Base-by-base conservation (phyloP, 2,329 filamentous ascomycete genomes). In the Diaporthe capsici region DNA sequence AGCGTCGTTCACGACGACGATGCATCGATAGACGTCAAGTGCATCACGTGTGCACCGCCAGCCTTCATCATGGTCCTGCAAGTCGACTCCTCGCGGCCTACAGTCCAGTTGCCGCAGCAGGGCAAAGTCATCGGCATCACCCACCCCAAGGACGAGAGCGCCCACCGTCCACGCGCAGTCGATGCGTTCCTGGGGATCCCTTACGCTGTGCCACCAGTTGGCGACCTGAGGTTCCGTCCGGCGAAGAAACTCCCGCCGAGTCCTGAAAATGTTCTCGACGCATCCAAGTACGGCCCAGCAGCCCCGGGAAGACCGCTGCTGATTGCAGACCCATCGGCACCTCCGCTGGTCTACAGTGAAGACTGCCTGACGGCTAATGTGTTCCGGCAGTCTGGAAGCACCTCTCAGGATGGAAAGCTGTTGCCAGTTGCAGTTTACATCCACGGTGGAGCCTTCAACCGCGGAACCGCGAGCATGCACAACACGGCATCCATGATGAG, bases 401-500 rank as follows among this genome's bases (percentile, higher is more conserved):
- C 51, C n/a, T 44, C 39, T 28, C 22, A 28, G 0, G 55, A 57
- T 22, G 65, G 51, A 4, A 72, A 74, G 17, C 55, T 76, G 31
- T 34, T 85, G 7, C 84, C 84, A 0, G 84, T 85, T 4, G 76
- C 82, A 28, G 78, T 89, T 4, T 87, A 87, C 76, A 79, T 89
- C 34, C 86, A 88, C 76, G 87, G 87, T 22, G 87, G 87, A 9
- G 84, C 85, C 15, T 89, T 88, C 80, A 81, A 88, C 82, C 83
- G 85, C 78, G 78, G 84, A 72, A 77, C 80, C 78, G 81, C 84
- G 74, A 77, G 84, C 72, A 82, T 82, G 84, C 85, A 90, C 77
- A 85, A 90, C 74, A 87, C 88, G 1, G 85, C 86, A 0, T 86
- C 87, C 0, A 87, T 91, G 85, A 84, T 90, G 20, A 86, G 85